Conservation (phyloP, 2,329 filamentous ascomycete species). For the Scorias spongiosa region DNA sequence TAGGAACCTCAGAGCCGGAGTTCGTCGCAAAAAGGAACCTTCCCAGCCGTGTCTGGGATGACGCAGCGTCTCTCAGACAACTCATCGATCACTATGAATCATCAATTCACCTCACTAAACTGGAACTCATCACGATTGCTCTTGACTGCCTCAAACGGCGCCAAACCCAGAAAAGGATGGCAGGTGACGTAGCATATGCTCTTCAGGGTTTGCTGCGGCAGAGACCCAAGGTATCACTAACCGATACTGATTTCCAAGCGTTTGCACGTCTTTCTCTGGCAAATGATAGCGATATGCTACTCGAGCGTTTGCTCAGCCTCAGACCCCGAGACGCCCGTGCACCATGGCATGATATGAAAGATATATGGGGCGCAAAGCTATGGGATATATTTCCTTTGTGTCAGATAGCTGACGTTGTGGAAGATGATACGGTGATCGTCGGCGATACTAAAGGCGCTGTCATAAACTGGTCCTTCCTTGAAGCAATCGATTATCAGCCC, state of each 20-base stretch:
- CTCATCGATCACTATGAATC: slow-evolving; percentile 33
- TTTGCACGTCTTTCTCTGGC: slow-evolving; percentile 32
- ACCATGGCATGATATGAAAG: slow-evolving; percentile 27
- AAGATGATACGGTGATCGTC: slow-evolving; percentile 29
- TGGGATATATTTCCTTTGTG: slow-evolving; percentile 31
- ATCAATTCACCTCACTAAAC: slow-evolving; percentile 23
- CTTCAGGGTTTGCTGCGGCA: slow-evolving; percentile 31
- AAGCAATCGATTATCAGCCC: slow-evolving; percentile 13
- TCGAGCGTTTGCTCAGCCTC: slow-evolving; percentile 32
- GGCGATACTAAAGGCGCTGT: slow-evolving; percentile 27
- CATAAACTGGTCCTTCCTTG: slow-evolving; percentile 30
- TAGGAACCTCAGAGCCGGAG: slow-evolving; percentile 11
- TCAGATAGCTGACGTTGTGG: slow-evolving; percentile 26
- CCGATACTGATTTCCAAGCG: slow-evolving; percentile 31
- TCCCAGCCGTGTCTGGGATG: slow-evolving; percentile 25
- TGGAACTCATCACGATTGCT: slow-evolving; percentile 28
- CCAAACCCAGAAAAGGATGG: slow-evolving; percentile 21
- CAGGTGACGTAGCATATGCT: slow-evolving; percentile 30
- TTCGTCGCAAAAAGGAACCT: slow-evolving; percentile 27
- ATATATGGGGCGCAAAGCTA: slow-evolving; percentile 27
- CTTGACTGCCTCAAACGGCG: slow-evolving; percentile 27
- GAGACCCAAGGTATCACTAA: slow-evolving; percentile 23
- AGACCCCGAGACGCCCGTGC: slow-evolving; percentile 20
- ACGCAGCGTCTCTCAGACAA: slow-evolving; percentile 24
- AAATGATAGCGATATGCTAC: slow-evolving; percentile 30